These are phyloP conservation scores for Botrytis aclada DNA, from an alignment of 2,329 filamentous ascomycete genomes.

Conservation along the genomic window DNA sequence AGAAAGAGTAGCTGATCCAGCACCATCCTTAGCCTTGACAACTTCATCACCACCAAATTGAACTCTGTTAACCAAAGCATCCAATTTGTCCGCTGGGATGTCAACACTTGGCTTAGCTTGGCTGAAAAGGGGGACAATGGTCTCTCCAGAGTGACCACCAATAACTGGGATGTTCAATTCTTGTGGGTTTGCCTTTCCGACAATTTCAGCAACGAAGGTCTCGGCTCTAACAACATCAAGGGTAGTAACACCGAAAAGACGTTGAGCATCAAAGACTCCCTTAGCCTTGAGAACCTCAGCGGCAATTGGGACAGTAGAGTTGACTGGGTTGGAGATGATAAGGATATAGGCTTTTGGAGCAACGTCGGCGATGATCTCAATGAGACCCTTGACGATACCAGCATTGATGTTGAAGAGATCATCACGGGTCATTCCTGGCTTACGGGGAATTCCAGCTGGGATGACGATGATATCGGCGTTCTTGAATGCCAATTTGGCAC, in stretches of 20 bases:
- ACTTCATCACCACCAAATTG: slow-evolving; percentile 99
- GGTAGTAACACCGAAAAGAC: slow-evolving; percentile 98
- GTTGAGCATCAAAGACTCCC: slow-evolving; percentile 98
- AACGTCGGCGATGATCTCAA: slow-evolving; percentile 87
- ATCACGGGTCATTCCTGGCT: slow-evolving; percentile 98
- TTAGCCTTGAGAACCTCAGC: slow-evolving; percentile 94
- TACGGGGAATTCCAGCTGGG: slow-evolving; percentile 91
- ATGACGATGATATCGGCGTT: slow-evolving; percentile 93
- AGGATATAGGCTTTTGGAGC: slow-evolving; percentile 91
- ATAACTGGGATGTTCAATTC: slow-evolving; percentile 80
- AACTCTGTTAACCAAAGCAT: slow-evolving; percentile 77
- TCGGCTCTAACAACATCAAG: slow-evolving; percentile 97
- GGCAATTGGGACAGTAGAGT: slow-evolving; percentile 98
- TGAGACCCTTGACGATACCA: slow-evolving; percentile 96
- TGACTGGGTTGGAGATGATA: slow-evolving; percentile 98
- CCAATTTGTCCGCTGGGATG: slow-evolving; percentile 54
- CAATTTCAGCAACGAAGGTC: slow-evolving; percentile 85
- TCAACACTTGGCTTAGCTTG: slow-evolving; percentile 74
- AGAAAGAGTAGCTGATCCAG: slow-evolving; percentile 93
- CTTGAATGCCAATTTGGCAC: slow-evolving; percentile 76
- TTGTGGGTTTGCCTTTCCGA: slow-evolving; percentile 21
- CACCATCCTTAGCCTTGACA: slow-evolving; percentile 97
- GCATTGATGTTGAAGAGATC: slow-evolving; percentile 99
- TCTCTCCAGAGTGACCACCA: slow-evolving; percentile 96
- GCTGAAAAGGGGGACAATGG: slow-evolving; percentile 97